These are phyloP conservation scores for Phytopythium delawarense DNA, from an alignment of 352 stramenopile genomes.

Conservation along the genomic window DNA sequence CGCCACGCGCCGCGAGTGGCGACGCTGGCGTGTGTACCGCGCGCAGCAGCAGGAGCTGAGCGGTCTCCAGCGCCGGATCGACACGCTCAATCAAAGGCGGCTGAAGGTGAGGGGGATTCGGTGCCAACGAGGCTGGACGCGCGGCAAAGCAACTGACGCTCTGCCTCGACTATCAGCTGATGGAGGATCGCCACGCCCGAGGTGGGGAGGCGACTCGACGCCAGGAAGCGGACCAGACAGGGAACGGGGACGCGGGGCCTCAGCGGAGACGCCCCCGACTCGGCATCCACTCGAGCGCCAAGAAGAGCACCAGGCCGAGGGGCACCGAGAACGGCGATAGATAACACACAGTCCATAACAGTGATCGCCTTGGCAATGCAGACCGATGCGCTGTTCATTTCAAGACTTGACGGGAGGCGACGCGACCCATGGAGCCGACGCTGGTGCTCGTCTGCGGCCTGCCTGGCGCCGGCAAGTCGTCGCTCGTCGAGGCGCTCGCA, in stretches of 20 bases:
- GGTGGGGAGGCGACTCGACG: not conserved
- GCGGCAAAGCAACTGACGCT: not conserved
- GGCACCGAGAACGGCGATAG: not conserved
- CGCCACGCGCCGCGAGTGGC: conserved; percentile 31
- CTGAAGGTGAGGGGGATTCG: conserved; percentile 9
- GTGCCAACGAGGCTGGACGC: too few species aligned
- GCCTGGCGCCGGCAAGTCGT: conserved; percentile 68
- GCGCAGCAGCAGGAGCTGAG: conserved; percentile 35
- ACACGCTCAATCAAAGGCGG: conserved; percentile 20
- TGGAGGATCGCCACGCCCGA: not conserved
- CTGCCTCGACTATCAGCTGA: not conserved
- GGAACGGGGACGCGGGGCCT: not conserved
- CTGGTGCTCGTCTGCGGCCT: conserved; percentile 63
- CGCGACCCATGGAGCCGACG: conserved; percentile 5
- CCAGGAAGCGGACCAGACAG: not conserved
- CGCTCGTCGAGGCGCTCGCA: conserved; percentile 31
- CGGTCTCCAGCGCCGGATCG: conserved; percentile 28
- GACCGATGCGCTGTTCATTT: not conserved
- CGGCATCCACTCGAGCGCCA: conserved; percentile 33
- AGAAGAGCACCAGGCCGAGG: conserved; percentile 15
- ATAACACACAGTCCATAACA: not conserved
- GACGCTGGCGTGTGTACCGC: conserved; percentile 29
- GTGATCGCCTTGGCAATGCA: not conserved
- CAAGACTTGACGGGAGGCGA: not conserved
- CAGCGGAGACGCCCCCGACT: conserved; percentile 25